Evolutionary conservation across 768 basidiomycete genomes (phyloP).

Genomic region (Lentinus brumalis): DNA sequence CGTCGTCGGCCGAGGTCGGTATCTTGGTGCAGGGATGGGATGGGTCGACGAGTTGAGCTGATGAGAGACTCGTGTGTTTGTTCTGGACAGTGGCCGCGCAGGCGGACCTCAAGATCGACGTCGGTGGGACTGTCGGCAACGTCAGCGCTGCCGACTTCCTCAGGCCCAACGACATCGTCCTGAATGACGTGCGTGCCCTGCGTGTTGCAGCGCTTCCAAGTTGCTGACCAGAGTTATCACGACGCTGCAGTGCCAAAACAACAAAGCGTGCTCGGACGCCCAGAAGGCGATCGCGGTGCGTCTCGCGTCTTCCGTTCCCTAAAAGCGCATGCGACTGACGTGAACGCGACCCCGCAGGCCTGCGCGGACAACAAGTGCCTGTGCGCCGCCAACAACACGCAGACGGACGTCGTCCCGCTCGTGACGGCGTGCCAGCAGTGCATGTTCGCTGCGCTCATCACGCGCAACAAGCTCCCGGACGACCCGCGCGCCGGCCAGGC

Average conservation of each 20-base stretch:
- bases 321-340: background rate
- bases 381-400: conserved; percentile 36
- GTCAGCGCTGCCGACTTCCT: conserved; percentile 50
- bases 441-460: conserved; percentile 60
- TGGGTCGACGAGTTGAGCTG: background rate
- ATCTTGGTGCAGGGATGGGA: background rate
- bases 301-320: background rate
- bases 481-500: conserved; percentile 63
- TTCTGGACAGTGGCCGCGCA: conserved; percentile 32
- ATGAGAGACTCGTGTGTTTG: background rate
- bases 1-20: conserved; percentile 57
- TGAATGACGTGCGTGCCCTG: conserved; percentile 32
- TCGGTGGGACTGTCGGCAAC: conserved; percentile 38
- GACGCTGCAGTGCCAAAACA: background rate
- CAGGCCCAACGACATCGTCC: conserved; percentile 34
- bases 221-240: background rate
- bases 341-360: conserved; percentile 27
- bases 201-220: background rate
- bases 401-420: conserved; percentile 28
- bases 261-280: background rate
- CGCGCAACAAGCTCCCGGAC: conserved; percentile 50
- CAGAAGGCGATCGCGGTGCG: conserved; percentile 27
- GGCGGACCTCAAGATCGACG: conserved; percentile 48
- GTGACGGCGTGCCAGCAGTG: conserved; percentile 66
- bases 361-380: conserved; percentile 58